These are phyloP conservation scores for Lycium barbarum DNA, from an alignment of 257 asterid genomes.

Conservation along the genomic window DNA sequence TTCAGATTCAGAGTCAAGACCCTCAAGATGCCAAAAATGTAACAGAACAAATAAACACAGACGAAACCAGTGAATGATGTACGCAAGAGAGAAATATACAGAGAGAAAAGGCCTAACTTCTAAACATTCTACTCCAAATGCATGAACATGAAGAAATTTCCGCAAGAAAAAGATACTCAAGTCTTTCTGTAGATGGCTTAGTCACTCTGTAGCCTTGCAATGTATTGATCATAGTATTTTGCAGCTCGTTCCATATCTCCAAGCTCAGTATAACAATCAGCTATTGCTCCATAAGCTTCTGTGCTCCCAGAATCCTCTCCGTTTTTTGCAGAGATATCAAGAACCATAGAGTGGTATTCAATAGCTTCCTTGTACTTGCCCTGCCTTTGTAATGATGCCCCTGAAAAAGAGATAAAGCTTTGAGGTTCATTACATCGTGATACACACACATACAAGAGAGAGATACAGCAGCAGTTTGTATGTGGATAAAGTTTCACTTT, in stretches of 20 bases:
- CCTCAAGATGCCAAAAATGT: not conserved
- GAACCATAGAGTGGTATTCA: conserved; percentile 80
- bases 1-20: not conserved
- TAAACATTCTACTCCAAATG: not conserved
- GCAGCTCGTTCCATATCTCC: conserved; percentile 95
- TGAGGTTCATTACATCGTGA: not conserved
- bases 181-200: not conserved
- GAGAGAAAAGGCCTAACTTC: not conserved
- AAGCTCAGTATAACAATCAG: conserved; percentile 94
- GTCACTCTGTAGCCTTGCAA: conserved; percentile 51
- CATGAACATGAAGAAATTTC: not conserved
- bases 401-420: conserved; percentile 42
- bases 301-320: conserved; percentile 96
- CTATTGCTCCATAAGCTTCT: conserved; percentile 98
- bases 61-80: conserved; percentile 15
- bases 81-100: conserved; percentile 7
- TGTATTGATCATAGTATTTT: conserved; percentile 84
- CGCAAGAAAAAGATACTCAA: not conserved
- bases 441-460: not conserved
- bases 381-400: conserved; percentile 95
- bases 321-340: conserved; percentile 75
- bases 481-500: not conserved
- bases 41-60: not conserved
- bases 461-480: not conserved
- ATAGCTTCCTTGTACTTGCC: conserved; percentile 87